Conservation (phyloP, 768 basidiomycete genomes). For the Mycena galopus region DNA sequence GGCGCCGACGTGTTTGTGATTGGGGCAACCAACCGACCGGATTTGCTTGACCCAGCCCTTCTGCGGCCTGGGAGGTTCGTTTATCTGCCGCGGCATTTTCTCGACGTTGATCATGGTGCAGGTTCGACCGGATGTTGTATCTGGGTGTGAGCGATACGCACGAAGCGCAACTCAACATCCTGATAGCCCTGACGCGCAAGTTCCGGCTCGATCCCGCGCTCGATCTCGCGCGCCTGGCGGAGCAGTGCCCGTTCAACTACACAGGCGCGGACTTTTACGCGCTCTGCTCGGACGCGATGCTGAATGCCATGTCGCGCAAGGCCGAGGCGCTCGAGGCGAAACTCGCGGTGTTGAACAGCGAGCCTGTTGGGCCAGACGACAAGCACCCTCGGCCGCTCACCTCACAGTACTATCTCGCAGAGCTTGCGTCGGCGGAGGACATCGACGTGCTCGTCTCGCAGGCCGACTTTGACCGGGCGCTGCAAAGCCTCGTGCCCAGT, state of each 20-base stretch:
- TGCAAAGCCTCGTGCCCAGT: constrained; percentile 80
- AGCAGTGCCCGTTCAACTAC: constrained; percentile 89
- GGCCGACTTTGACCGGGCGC: constrained; percentile 82
- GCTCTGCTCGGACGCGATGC: constrained; percentile 94
- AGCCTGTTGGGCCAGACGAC: constrained; percentile 49
- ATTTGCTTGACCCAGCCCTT: constrained; percentile 90
- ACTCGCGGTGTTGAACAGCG: constrained; percentile 69
- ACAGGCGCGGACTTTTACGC: constrained; percentile 99
- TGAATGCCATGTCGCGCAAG: constrained; percentile 93
- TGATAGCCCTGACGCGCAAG: constrained; percentile 92
- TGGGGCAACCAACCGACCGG: constrained; percentile 95
- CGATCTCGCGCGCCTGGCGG: constrained; percentile 72
- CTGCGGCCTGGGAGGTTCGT: constrained; percentile 87
- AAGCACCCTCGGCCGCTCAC: constrained; percentile 78
- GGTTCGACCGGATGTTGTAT: constrained; percentile 98
- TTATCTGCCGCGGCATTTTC: no score
- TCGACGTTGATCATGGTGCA: constrained; percentile 45
- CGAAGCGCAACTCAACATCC: constrained; percentile 85
- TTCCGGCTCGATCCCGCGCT: constrained; percentile 84
- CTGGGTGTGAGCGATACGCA: constrained; percentile 92
- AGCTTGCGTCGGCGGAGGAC: constrained; percentile 79
- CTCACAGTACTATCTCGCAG: constrained; percentile 90
- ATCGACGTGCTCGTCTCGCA: constrained; percentile 80
- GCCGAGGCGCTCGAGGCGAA: constrained; percentile 83
- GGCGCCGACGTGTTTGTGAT: constrained; percentile 90